Conservation (phyloP, 352 stramenopile genomes). For the Phytophthora kernoviae region DNA sequence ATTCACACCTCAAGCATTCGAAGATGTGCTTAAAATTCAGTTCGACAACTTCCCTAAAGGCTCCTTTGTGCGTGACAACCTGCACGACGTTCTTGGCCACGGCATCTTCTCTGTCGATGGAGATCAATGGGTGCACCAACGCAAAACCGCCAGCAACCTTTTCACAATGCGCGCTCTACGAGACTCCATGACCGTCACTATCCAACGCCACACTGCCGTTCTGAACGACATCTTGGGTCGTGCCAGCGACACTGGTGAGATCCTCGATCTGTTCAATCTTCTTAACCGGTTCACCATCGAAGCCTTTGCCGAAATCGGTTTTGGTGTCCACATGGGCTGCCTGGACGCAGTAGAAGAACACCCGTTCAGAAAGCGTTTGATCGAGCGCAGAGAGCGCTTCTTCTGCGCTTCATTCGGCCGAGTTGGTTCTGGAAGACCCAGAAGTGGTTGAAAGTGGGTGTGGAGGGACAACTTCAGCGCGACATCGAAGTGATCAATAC, state of each 20-base stretch:
- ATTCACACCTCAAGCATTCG: constrained; percentile 33
- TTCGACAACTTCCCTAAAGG: constrained; percentile 79
- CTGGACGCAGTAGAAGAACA: constrained; percentile 41
- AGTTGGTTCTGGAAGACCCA: constrained; percentile 49
- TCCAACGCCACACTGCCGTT: constrained; percentile 29
- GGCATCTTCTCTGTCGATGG: constrained; percentile 74
- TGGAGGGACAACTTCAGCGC: constrained; percentile 34
- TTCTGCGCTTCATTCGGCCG: constrained; percentile 40
- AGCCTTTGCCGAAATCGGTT: constrained; percentile 67
- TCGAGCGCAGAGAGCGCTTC: constrained; percentile 27
- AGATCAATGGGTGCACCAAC: constrained; percentile 58
- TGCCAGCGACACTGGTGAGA: not conserved
- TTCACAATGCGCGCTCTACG: constrained; percentile 59
- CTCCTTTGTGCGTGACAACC: constrained; percentile 25
- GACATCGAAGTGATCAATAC: constrained; percentile 41
- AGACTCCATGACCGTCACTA: constrained; percentile 37
- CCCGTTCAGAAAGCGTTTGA: constrained; percentile 63
- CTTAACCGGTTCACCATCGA: constrained; percentile 69
- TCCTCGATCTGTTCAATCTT: constrained; percentile 42
- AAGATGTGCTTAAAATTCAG: constrained; percentile 52
- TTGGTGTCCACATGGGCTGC: constrained; percentile 50
- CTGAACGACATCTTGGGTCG: constrained; percentile 28
- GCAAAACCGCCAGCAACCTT: constrained; percentile 85
- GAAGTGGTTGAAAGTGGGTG: constrained; percentile 33
- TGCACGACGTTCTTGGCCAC: constrained; percentile 54